These are phyloP conservation scores for Didymella glomerata DNA, from an alignment of 2,329 filamentous ascomycete genomes.

Conservation along the genomic window DNA sequence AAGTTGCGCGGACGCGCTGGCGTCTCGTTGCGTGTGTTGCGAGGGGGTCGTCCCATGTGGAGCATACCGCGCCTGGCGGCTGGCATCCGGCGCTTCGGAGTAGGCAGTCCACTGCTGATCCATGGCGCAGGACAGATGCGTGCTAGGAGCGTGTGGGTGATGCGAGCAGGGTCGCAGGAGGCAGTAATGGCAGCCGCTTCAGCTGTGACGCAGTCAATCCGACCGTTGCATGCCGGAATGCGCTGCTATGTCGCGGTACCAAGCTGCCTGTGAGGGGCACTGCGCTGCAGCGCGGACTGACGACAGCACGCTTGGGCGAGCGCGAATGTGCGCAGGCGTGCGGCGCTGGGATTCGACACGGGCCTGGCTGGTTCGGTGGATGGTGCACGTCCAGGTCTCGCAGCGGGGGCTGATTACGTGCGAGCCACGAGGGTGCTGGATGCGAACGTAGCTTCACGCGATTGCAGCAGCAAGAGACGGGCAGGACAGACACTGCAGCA, in stretches of 20 bases:
- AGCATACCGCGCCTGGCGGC: constrained; percentile 51
- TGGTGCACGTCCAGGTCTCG: constrained; percentile 21
- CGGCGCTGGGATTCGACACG: constrained; percentile 27
- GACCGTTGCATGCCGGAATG: constrained; percentile 46
- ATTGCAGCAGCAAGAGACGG: constrained; percentile 10
- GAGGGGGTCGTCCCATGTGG: constrained; percentile 48
- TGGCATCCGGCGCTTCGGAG: constrained; percentile 43
- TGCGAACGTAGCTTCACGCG: constrained; percentile 24
- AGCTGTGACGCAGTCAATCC: constrained; percentile 48
- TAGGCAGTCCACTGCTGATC: constrained; percentile 53
- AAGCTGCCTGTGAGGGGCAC: constrained; percentile 18
- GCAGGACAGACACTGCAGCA: constrained; percentile 12
- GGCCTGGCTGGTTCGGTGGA: constrained; percentile 18
- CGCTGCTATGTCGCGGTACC: constrained; percentile 17
- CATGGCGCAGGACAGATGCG: constrained; percentile 33
- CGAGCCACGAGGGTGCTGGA: constrained; percentile 24
- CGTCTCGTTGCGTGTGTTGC: constrained; percentile 45
- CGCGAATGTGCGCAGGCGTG: constrained; percentile 19
- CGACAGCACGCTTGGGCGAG: constrained; percentile 14
- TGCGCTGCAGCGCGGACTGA: constrained; percentile 22
- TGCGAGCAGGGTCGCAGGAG: constrained; percentile 30
- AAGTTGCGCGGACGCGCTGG: constrained; percentile 41
- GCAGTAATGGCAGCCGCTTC: constrained; percentile 37
- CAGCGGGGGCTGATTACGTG: constrained; percentile 29
- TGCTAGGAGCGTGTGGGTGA: constrained; percentile 19